phyloP scores from a whole-genome alignment of 345 rosid genomes.

The Populus nigra region DNA sequence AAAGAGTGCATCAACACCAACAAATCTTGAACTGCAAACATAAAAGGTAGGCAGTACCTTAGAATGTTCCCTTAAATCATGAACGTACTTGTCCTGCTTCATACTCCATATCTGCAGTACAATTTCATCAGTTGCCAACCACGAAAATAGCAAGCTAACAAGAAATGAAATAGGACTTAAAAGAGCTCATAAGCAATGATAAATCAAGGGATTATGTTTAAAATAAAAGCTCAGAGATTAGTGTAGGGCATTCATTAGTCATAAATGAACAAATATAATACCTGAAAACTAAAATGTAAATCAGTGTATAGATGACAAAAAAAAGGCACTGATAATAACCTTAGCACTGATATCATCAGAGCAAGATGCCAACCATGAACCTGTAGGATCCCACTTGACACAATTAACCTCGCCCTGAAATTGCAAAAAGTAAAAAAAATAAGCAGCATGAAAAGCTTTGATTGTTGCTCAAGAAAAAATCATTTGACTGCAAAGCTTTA shows the following conservation, averaged over 20 bases:
- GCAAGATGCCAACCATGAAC: constrained; percentile 88
- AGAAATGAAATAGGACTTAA: neutral
- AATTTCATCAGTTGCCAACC: neutral
- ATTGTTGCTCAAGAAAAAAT: neutral
- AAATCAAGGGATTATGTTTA: neutral
- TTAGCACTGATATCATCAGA: constrained; percentile 96
- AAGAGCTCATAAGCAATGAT: neutral
- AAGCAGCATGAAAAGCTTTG: constrained; percentile 8
- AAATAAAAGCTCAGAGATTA: neutral
- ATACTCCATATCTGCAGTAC: constrained; percentile 63
- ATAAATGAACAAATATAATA: neutral
- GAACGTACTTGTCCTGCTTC: constrained; percentile 71
- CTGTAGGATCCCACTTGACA: constrained; percentile 99
- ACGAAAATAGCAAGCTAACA: neutral
- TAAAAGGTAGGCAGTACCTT: constrained; percentile 12
- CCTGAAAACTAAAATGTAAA: neutral
- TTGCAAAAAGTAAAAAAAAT: constrained; percentile 20
- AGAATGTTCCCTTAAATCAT: constrained; percentile 60
- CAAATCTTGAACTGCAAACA: neutral
- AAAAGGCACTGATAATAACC: constrained; percentile 40
- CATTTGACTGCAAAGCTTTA: neutral
- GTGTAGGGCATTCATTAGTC: neutral
- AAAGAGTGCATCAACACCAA: neutral
- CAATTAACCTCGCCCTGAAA: constrained; percentile 98
- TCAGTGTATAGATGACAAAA: neutral